These are phyloP conservation scores for Diaporthe aspalathi DNA, from an alignment of 2,329 filamentous ascomycete species.

Conservation along the genomic window DNA sequence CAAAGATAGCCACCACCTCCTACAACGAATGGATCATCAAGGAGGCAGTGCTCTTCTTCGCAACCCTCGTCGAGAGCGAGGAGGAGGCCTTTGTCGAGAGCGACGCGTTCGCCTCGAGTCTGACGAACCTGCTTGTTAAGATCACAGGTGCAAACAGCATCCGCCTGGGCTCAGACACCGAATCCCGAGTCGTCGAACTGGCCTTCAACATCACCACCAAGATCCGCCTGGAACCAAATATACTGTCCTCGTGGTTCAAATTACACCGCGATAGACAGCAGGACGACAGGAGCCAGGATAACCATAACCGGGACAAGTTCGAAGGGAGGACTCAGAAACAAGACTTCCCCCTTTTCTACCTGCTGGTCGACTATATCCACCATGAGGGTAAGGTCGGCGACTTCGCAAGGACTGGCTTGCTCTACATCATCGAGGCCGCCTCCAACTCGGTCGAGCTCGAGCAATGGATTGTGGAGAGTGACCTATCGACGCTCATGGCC, in stretches of 20 bases:
- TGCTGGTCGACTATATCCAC: constrained; percentile 96
- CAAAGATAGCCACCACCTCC: constrained; percentile 87
- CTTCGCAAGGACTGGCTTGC: constrained; percentile 91
- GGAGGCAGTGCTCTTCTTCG: constrained; percentile 87
- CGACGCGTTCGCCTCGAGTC: constrained; percentile 82
- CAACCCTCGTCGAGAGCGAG: constrained; percentile 93
- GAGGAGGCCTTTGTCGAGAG: constrained; percentile 95
- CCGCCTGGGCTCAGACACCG: constrained; percentile 81
- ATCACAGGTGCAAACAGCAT: constrained; percentile 81
- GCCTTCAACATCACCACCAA: constrained; percentile 97
- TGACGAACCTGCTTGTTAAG: constrained; percentile 86
- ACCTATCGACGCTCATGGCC: constrained; percentile 96
- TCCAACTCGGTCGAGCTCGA: constrained; percentile 85
- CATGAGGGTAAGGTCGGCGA: constrained; percentile 94
- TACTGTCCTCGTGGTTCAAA: constrained; percentile 92
- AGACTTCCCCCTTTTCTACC: constrained; percentile 95
- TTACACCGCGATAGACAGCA: constrained; percentile 56
- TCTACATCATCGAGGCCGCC: constrained; percentile 96
- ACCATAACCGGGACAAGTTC: constrained; percentile 73
- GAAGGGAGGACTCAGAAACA: constrained; percentile 87
- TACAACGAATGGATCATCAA: constrained; percentile 88
- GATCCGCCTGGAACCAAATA: constrained; percentile 87
- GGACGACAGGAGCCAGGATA: constrained; percentile 57
- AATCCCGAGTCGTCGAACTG: constrained; percentile 89
- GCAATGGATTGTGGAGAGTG: constrained; percentile 97